Evolutionary conservation across 305 asterid genomes (phyloP).

Genomic region (Fraxinus angustifolia): DNA sequence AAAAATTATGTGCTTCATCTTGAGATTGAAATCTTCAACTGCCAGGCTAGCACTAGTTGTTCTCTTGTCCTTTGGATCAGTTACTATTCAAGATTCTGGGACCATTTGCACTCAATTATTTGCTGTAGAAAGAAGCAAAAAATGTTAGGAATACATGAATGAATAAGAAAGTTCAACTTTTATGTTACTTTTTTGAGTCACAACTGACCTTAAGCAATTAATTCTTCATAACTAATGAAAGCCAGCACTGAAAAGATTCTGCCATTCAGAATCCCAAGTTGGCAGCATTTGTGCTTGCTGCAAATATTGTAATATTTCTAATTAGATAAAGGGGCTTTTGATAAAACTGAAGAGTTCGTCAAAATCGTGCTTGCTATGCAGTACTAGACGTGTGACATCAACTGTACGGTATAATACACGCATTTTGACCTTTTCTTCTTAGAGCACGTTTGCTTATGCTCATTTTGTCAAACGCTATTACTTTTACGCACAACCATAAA

Average conservation of each 20-base stretch:
- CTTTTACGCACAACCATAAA: too few species aligned
- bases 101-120: slow-evolving; percentile 7
- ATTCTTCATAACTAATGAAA: slow-evolving; percentile 29
- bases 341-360: not conserved
- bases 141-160: slow-evolving; percentile 3
- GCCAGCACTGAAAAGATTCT: slow-evolving; percentile 27
- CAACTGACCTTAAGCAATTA: slow-evolving; percentile 22
- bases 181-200: not conserved
- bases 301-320: not conserved
- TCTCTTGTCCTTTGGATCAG: not conserved
- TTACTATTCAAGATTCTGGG: not conserved
- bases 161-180: not conserved
- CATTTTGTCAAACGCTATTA: not conserved
- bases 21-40: slow-evolving; percentile 1
- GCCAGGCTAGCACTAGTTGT: not conserved
- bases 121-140: slow-evolving; percentile 4
- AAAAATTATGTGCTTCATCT: not conserved
- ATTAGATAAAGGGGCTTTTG: not conserved
- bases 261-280: slow-evolving; percentile 39
- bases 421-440: too few species aligned
- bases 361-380: not conserved
- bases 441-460: not conserved
- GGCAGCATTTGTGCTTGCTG: slow-evolving; percentile 36
- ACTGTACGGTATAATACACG: too few species aligned
- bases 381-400: too few species aligned